Base-by-base conservation (phyloP, 208 protist species). In the Leptomonas pyrrhocoris region DNA sequence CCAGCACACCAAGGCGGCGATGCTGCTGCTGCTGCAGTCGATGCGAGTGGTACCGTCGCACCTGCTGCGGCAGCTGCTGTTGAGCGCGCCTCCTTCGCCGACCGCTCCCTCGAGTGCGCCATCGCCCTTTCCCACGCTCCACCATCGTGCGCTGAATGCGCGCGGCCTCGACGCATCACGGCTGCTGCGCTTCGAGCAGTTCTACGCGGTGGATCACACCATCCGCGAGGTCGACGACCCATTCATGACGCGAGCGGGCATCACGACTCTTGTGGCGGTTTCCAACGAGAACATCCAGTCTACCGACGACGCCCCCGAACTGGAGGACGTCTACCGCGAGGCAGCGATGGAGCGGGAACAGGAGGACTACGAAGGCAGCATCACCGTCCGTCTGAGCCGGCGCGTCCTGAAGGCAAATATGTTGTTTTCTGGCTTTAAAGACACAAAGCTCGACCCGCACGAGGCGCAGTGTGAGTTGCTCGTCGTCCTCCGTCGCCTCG, bases 391-490 rank as follows among this genome's bases (percentile, higher is more conserved):
- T 28, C 58, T 81, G 21, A 43, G 38, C n/a, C 78, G 58, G 19
- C 73, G 73, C 6, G 38, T 80, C 2, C 23, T 63, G 25, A 82
- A 74, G 55, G 85, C 81, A 5, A 71, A 68, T 34, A 64, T 95
- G 30, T 68, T 82, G n/a, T 51, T 90, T 49, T 56, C 73, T 5
- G 86, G 90, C 15, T 80, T 90, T 65, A 81, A 83, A 28, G 80
- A 65, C 9, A 63, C 83, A 40, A 51, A 45, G 7, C 74, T 76
- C 13, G 73, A 90, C 63, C 38, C 81, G 19, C 31, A 48, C 0
- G 75, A 75, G 38, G 85, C 88, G 12, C 77, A 92, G 74, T 96
- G 90, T 68, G 74, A 81, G 68, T 68, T 90, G 25, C 81, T 94
- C 21, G 55, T 74, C 31, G 58, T 89, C 16, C 81, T 96, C 8